These are phyloP conservation scores for Claviceps purpurea DNA, from an alignment of 2,329 filamentous ascomycete genomes.

Conservation along the genomic window DNA sequence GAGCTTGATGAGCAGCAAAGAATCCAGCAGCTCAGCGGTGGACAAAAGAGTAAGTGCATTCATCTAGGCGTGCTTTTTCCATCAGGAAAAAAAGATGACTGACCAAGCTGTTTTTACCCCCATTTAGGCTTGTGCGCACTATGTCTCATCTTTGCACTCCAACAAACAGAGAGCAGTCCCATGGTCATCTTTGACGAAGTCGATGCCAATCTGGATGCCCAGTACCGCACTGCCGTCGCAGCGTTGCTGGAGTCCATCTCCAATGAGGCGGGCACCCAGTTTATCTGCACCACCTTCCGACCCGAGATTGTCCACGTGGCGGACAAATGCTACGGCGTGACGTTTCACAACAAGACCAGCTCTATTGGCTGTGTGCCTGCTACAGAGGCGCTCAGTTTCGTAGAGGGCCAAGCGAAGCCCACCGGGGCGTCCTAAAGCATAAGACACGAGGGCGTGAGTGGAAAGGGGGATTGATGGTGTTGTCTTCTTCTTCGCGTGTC, in stretches of 20 bases:
- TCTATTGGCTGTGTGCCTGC: constrained; percentile 80
- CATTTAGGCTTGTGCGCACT: constrained; percentile 75
- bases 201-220: constrained; percentile 92
- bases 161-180: constrained; percentile 90
- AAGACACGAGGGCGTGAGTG: neutral
- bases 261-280: constrained; percentile 55
- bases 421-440: constrained; percentile 7
- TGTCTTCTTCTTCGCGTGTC: neutral
- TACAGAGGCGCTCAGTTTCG: constrained; percentile 83
- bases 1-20: constrained; percentile 90
- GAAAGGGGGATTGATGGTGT: neutral
- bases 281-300: constrained; percentile 97
- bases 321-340: constrained; percentile 95
- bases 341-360: constrained; percentile 87
- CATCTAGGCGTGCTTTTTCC: too few species aligned
- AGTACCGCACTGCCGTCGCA: constrained; percentile 93
- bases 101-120: too few species aligned
- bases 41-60: constrained; percentile 72
- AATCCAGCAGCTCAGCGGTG: constrained; percentile 92
- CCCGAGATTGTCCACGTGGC: constrained; percentile 93
- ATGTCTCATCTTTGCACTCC: constrained; percentile 97
- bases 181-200: constrained; percentile 99
- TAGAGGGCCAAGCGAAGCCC: constrained; percentile 60
- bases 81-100: too few species aligned
- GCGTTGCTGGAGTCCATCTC: constrained; percentile 73